These are phyloP conservation scores for Cruciata laevipes DNA, from an alignment of 257 asterid genomes.

Conservation along the genomic window DNA sequence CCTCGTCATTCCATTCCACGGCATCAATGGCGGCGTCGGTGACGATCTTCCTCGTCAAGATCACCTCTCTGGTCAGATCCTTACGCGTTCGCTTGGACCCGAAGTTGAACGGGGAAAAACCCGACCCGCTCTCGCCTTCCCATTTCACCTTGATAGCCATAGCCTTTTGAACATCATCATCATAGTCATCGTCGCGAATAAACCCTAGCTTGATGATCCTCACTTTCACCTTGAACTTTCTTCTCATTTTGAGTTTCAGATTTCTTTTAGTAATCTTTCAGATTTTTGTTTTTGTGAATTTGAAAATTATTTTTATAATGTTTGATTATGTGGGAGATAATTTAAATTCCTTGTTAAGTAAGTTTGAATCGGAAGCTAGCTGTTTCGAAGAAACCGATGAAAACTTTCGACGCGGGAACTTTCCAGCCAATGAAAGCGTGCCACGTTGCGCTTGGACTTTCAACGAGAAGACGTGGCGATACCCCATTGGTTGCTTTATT, in stretches of 20 bases:
- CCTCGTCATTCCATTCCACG: slow-evolving; percentile 39
- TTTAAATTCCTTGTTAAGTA: background rate
- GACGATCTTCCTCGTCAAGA: slow-evolving; percentile 10
- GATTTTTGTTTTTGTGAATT: no score
- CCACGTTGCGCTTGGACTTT: slow-evolving; percentile 20
- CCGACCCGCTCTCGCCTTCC: slow-evolving; percentile 59
- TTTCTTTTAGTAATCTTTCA: no score
- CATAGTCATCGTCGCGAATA: slow-evolving; percentile 5
- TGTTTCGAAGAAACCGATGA: slow-evolving; percentile 5
- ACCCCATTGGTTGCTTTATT: slow-evolving; percentile 3
- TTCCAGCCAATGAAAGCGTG: background rate
- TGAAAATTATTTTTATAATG: background rate
- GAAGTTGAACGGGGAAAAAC: slow-evolving; percentile 35
- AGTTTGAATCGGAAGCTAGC: background rate
- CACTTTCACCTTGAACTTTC: slow-evolving; percentile 51
- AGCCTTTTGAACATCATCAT: slow-evolving; percentile 11
- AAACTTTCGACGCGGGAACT: slow-evolving; percentile 16
- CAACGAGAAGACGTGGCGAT: slow-evolving; percentile 26
- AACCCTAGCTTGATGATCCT: slow-evolving; percentile 37
- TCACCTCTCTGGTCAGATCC: slow-evolving; percentile 27
- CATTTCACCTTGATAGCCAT: slow-evolving; percentile 47
- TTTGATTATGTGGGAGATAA: background rate
- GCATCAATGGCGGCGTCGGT: slow-evolving; percentile 1
- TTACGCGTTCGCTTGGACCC: slow-evolving; percentile 20
- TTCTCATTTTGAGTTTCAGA: slow-evolving; percentile 47